Base-by-base conservation (phyloP, 208 protist species). In the Trypanosoma brucei region DNA sequence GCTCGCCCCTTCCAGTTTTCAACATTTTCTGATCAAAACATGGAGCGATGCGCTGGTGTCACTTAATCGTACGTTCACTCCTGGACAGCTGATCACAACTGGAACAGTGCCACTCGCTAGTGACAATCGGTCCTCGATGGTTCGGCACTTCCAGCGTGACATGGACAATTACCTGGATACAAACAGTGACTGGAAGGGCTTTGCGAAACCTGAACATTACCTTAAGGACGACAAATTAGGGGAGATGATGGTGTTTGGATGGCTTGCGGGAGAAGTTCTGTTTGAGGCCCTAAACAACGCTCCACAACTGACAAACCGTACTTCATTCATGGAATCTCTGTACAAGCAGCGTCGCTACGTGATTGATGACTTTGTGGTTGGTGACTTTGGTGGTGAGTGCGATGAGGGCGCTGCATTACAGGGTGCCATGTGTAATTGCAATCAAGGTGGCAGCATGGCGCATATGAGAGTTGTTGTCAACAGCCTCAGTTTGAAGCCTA, bases 261-360 rank as follows among this genome's bases (percentile, higher is more conserved):
- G 50, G 50, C 50, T 54, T 33, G 31, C 31, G 11, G 50, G 50
- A 35, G 50, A 54, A n/a, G n/a, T 54, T 34, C 50, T 54, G 7
- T 33, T 8, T 6, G 9, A 34, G 50, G 50, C 50, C 11, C 50
- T 54, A n/a, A 54, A 54, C 50, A 54, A n/a, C 50, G 30, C 5
- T n/a, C 5, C 8, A n/a, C 31, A 34, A n/a, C 50, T n/a, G 11
- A 54, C 11, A 31, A 40, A 48, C 30, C 33, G 51, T 1, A 8
- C 48, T 1, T 31, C 51, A 0, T 78, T 78, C 38, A 35, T 11
- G 51, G 52, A 52, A 31, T 68, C 62, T 3, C 48, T 78, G 13
- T 72, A 72, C 48, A 64, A 55, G 3, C 72, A 70, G 35, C 57
- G 66, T 1, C 55, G 65, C 6, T 77, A 66, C 42, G 2, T 68